Evolutionary conservation across 208 protist genomes (phyloP).

Genomic region (Vickermania spadyakhi): DNA sequence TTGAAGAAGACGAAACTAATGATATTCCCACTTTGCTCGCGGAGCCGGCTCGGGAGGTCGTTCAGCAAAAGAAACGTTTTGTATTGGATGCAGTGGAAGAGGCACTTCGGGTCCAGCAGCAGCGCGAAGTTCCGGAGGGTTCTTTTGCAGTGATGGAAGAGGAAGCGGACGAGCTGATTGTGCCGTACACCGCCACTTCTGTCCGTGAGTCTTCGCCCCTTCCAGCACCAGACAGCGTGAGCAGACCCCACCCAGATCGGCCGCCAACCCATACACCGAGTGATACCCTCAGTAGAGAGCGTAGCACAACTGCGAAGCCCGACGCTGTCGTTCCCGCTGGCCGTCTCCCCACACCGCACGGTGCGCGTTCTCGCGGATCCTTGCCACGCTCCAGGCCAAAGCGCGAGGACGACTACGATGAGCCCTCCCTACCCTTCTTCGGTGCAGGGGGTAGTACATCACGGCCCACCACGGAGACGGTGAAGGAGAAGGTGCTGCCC

Average conservation of each 20-base stretch:
- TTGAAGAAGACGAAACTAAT: neutral
- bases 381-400: neutral
- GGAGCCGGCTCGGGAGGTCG: neutral
- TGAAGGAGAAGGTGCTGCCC: too few species aligned
- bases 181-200: neutral
- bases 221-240: neutral
- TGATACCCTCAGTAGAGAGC: constrained; percentile 15
- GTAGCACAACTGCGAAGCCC: constrained; percentile 16
- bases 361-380: constrained; percentile 10
- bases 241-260: neutral
- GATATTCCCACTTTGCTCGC: neutral
- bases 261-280: neutral
- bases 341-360: constrained; percentile 8
- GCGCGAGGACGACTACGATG: constrained; percentile 27
- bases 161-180: neutral
- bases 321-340: neutral
- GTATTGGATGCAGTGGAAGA: constrained; percentile 3
- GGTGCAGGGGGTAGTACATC: neutral
- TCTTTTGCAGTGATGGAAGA: neutral
- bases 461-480: neutral
- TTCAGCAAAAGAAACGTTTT: constrained; percentile 3
- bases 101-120: neutral
- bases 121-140: too few species aligned
- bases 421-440: constrained; percentile 27
- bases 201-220: neutral